Base-by-base conservation (phyloP, 768 basidiomycete species). In the Naganishia onofrii region DNA sequence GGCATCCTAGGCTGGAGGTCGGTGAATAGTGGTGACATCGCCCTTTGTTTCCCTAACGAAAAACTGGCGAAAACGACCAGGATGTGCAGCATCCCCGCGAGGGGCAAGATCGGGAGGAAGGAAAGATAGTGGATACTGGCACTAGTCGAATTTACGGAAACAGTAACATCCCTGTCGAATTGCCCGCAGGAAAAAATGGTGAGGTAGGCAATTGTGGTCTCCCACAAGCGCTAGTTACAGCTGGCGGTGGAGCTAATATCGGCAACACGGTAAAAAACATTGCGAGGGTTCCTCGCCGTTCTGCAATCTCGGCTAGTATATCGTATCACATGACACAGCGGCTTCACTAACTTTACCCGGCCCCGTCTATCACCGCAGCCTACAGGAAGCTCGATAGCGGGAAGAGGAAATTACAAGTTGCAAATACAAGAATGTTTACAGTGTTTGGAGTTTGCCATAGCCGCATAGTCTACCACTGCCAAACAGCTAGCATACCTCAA, bases 21-120 rank as follows among this genome's bases (percentile, higher is more conserved):
- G 60, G 60, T 58, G 57, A 44, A 63, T 63, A 63, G 15, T 63
- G 26, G 60, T 63, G 60, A 63, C 60, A 26, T 63, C 60, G 60
- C 23, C 60, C 60, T 63, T 63, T 26, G 31, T 63, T 63, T 29
- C 38, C 23, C 26, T 63, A 7, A n/a, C 42, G 48, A 26, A 51
- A 51, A 51, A 58, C 12, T 5, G 57, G n/a, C 34, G 34, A 38
- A 38, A 23, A 23, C 21, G 57, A 32, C 5, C 34, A 51, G 32
- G 12, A 34, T 12, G 34, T 21, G 26, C 38, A 44, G 38, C 36
- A 29, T 26, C 60, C 60, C 60, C 60, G 34, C 17, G 60, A 63
- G 60, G 60, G 60, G 42, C 60, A 42, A 26, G 60, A 63, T 63
- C 60, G 60, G 60, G 13, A 63, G 36, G 60, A 19, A 42, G 60